Evolutionary conservation across 306 rosid species (phyloP).

Genomic region (Cucurbita moschata): DNA sequence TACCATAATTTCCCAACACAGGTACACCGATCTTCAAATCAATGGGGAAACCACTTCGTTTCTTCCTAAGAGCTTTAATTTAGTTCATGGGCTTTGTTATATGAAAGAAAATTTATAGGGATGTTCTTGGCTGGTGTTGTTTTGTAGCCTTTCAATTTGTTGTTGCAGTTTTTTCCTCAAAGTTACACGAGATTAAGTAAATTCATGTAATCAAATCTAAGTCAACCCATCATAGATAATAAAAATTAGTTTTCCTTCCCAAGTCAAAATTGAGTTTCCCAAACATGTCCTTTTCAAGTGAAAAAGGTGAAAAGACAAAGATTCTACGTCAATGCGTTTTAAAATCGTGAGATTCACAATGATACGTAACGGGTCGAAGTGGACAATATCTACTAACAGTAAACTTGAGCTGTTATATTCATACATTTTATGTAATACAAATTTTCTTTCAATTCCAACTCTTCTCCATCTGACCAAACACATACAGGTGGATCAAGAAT

Average conservation of each 20-base stretch:
- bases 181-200: neutral
- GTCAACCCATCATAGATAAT: neutral
- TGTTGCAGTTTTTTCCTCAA: neutral
- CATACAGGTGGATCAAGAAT: too few species aligned
- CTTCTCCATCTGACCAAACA: too few species aligned
- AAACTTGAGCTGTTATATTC: too few species aligned
- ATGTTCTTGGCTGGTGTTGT: neutral
- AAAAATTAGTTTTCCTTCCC: neutral
- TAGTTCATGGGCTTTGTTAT: neutral
- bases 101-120: neutral
- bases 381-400: too few species aligned
- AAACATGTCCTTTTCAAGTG: neutral
- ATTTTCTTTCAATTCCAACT: too few species aligned
- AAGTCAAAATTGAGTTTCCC: neutral
- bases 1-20: neutral
- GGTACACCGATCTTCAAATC: neutral
- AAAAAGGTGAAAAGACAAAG: too few species aligned
- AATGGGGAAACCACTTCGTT: neutral
- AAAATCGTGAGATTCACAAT: too few species aligned
- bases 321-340: too few species aligned
- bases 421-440: too few species aligned
- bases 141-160: neutral
- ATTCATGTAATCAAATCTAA: neutral
- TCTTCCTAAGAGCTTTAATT: neutral
- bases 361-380: too few species aligned